phyloP scores from a whole-genome alignment of 164 flowering plant genomes.

The Aristolochia californica region DNA sequence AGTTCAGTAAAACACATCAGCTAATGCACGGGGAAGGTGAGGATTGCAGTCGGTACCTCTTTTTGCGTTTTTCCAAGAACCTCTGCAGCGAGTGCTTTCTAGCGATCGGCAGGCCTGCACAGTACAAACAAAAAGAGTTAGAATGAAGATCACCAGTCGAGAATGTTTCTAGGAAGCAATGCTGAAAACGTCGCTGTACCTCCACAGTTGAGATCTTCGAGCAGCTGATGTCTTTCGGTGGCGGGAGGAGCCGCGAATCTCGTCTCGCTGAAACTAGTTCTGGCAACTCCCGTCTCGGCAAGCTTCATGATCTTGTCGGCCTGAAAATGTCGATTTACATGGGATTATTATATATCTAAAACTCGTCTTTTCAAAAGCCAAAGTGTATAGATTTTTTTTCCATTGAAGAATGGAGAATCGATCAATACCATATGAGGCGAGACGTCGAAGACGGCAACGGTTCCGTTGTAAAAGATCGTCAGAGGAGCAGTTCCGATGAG shows the following conservation, averaged over 20 bases:
- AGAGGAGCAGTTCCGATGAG: slow-evolving; percentile 33
- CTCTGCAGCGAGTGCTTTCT: slow-evolving; percentile 33
- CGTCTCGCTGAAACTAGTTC: no score
- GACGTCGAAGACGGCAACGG: slow-evolving; percentile 21
- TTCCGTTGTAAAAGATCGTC: slow-evolving; percentile 32
- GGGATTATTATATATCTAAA: background rate
- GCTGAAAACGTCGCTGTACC: slow-evolving; percentile 1
- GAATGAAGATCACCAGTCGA: background rate
- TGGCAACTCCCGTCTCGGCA: slow-evolving; percentile 26
- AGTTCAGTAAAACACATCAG: background rate
- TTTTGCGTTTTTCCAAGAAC: slow-evolving; percentile 41
- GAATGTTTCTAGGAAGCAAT: background rate
- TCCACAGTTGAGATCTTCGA: slow-evolving; percentile 35
- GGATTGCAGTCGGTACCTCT: slow-evolving; percentile 30
- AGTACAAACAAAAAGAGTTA: background rate
- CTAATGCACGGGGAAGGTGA: background rate
- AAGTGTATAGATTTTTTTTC: no score
- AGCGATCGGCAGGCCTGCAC: slow-evolving; percentile 32
- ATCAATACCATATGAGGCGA: slow-evolving; percentile 15
- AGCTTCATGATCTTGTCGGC: slow-evolving; percentile 44
- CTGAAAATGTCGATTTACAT: slow-evolving; percentile 12
- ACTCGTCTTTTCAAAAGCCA: background rate
- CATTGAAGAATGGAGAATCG: background rate
- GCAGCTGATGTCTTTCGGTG: slow-evolving; percentile 18
- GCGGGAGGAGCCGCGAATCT: no score